Evolutionary conservation across 1,284 basidiomycete genomes (phyloP).

Genomic region (Ganoderma leucocontextum): DNA sequence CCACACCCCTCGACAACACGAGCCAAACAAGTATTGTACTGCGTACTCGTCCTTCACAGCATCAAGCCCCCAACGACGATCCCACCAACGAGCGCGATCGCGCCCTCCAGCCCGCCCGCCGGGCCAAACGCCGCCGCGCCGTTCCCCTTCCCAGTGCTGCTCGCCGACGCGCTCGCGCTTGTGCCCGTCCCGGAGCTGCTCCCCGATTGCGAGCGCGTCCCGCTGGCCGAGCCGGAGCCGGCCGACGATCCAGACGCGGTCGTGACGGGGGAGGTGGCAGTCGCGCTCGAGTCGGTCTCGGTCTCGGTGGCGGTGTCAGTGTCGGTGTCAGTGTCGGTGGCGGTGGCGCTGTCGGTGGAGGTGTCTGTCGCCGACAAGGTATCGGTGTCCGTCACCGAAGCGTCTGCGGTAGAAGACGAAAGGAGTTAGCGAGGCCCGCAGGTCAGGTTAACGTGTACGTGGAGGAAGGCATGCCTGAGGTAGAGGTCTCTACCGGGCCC

Average conservation of each 20-base stretch:
- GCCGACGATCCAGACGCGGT: neutral
- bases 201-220: neutral
- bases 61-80: neutral
- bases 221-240: neutral
- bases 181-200: neutral
- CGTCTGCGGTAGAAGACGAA: neutral
- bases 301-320: neutral
- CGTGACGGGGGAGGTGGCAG: neutral
- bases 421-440: neutral
- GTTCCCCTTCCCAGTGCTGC: neutral
- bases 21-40: too few relatives aligned
- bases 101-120: neutral
- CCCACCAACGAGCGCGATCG: constrained; percentile 1
- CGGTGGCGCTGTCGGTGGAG: neutral
- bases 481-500: neutral
- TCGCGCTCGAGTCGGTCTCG: neutral
- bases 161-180: neutral
- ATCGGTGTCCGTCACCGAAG: neutral
- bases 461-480: neutral
- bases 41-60: neutral
- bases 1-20: too few relatives aligned
- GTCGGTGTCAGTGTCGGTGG: neutral
- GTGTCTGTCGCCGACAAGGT: neutral
- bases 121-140: neutral
- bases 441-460: neutral